phyloP scores from a whole-genome alignment of 768 basidiomycete species.

The Collybia sp. region DNA sequence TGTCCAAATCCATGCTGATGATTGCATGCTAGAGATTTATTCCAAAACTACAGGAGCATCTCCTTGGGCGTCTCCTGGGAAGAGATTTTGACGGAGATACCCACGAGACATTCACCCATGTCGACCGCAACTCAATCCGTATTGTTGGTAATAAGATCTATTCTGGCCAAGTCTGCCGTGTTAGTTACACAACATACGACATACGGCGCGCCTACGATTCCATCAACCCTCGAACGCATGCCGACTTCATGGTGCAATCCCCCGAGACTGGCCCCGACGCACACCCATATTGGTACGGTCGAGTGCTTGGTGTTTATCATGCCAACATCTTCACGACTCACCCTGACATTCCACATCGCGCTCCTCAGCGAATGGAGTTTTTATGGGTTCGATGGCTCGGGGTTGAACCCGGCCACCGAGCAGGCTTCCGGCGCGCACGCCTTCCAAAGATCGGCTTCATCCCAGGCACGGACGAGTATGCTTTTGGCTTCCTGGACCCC shows the following conservation, averaged over 20 bases:
- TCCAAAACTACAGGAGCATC: constrained; percentile 15
- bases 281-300: constrained; percentile 3
- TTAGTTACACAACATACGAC: constrained; percentile 36
- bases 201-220: constrained; percentile 26
- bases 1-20: constrained; percentile 19
- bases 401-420: constrained; percentile 6
- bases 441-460: constrained; percentile 25
- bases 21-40: constrained; percentile 16
- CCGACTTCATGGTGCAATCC: constrained; percentile 19
- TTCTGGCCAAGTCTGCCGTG: constrained; percentile 16
- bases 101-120: constrained; percentile 5
- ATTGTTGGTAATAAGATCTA: constrained; percentile 13
- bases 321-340: constrained; percentile 2
- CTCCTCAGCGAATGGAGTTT: constrained; percentile 15
- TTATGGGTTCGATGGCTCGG: constrained; percentile 23
- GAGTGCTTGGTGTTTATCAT: constrained; percentile 15
- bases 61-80: constrained; percentile 15
- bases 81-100: constrained; percentile 13
- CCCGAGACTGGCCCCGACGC: constrained; percentile 4
- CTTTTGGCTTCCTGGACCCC: constrained; percentile 10
- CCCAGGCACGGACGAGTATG: constrained; percentile 2
- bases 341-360: neutral
- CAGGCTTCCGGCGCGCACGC: constrained; percentile 12
- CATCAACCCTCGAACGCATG: constrained; percentile 20
- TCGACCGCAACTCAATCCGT: neutral